Evolutionary conservation across 345 rosid species (phyloP).

Genomic region (Balakata baccata): DNA sequence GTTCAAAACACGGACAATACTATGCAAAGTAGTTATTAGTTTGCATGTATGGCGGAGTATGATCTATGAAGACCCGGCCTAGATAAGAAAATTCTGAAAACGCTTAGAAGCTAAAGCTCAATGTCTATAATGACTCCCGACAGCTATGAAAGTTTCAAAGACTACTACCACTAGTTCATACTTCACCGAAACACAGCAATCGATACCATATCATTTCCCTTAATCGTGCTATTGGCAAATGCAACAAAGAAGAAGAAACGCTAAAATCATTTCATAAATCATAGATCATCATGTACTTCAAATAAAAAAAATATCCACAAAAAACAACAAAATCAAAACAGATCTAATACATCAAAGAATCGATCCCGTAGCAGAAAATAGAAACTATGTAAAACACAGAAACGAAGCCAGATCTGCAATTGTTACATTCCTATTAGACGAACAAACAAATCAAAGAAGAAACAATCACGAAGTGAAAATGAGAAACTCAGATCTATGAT

Average conservation of each 20-base stretch:
- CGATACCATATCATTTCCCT: no score
- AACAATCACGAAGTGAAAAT: neutral
- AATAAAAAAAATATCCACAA: neutral
- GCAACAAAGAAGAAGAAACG: neutral
- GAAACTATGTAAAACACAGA: neutral
- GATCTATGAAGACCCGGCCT: no score
- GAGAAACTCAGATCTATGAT: slow-evolving; percentile 12
- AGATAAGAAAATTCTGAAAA: no score
- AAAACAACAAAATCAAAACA: neutral
- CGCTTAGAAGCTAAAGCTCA: no score
- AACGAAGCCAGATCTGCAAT: neutral
- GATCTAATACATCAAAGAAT: neutral
- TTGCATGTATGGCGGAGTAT: no score
- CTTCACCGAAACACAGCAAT: no score
- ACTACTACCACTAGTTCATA: no score
- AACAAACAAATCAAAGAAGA: slow-evolving; percentile 6
- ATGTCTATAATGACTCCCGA: no score
- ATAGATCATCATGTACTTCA: neutral
- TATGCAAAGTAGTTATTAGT: no score
- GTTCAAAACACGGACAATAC: no score
- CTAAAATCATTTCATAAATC: neutral
- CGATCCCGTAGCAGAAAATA: neutral
- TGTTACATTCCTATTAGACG: neutral
- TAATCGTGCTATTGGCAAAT: neutral
- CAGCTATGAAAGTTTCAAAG: no score